These are phyloP conservation scores for Nakazawaea populi DNA, from an alignment of 805 yeast genomes.

Conservation along the genomic window DNA sequence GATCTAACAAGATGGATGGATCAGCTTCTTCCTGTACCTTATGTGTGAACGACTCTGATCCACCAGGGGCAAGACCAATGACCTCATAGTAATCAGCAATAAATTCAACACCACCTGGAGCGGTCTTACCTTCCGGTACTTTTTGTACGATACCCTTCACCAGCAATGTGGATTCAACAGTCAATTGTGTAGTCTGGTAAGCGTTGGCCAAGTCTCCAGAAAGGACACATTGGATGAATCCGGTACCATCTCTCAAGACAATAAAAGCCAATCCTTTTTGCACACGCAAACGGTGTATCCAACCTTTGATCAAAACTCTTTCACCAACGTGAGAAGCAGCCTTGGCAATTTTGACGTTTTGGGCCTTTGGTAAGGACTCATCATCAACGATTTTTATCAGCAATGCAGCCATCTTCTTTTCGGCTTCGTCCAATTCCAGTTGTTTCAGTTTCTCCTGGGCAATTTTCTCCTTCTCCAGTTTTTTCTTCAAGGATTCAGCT, in stretches of 20 bases:
- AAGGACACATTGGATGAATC: conserved; percentile 81
- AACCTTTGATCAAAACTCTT: conserved; percentile 81
- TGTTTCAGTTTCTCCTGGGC: conserved; percentile 46
- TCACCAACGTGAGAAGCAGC: conserved; percentile 50
- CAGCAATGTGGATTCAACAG: conserved; percentile 80
- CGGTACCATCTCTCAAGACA: conserved; percentile 93
- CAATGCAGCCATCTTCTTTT: conserved; percentile 72
- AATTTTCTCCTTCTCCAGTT: conserved; percentile 59
- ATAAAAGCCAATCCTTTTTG: conserved; percentile 91
- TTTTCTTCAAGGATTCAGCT: conserved; percentile 84
- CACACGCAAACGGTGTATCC: conserved; percentile 92
- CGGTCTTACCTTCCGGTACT: conserved; percentile 93
- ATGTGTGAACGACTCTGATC: conserved; percentile 93
- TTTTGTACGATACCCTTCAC: conserved; percentile 76
- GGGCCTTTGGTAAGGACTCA: conserved; percentile 62
- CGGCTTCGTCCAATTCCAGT: conserved; percentile 65
- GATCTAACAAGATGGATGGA: conserved; percentile 87
- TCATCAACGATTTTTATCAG: conserved; percentile 75
- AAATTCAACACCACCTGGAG: conserved; percentile 96
- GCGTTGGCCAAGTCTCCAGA: conserved; percentile 92
- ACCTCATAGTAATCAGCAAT: conserved; percentile 85
- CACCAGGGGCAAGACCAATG: conserved; percentile 91
- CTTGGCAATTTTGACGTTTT: conserved; percentile 56
- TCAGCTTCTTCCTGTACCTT: conserved; percentile 91
- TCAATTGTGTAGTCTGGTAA: conserved; percentile 74